phyloP scores from a whole-genome alignment of 257 asterid genomes.

The Echites panduratus region DNA sequence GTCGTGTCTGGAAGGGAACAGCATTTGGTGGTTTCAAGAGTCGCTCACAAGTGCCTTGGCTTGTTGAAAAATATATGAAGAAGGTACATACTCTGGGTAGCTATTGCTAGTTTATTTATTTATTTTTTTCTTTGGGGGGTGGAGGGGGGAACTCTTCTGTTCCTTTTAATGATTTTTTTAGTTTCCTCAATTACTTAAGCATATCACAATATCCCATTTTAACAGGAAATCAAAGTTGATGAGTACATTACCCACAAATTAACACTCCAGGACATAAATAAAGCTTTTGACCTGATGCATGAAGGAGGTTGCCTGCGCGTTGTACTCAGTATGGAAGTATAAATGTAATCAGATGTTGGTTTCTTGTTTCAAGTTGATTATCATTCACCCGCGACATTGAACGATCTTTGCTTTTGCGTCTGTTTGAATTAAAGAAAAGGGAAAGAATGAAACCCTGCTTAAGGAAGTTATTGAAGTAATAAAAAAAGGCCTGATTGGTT shows the following conservation, averaged over 20 bases:
- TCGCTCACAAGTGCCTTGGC: constrained; percentile 97
- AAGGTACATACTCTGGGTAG: constrained; percentile 37
- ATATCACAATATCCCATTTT: not conserved
- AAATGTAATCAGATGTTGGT: constrained; percentile 4
- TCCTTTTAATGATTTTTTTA: too few species aligned
- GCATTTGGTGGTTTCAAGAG: constrained; percentile 98
- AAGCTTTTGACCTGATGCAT: constrained; percentile 91
- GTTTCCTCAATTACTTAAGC: not conserved
- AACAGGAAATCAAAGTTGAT: constrained; percentile 94
- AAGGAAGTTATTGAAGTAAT: not conserved
- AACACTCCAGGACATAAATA: constrained; percentile 68
- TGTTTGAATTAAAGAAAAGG: not conserved
- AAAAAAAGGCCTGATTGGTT: not conserved
- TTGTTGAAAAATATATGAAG: constrained; percentile 85
- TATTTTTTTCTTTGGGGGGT: too few species aligned
- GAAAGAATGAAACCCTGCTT: not conserved
- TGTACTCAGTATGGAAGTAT: constrained; percentile 57
- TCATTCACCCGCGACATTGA: too few species aligned
- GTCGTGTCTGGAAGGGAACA: constrained; percentile 99
- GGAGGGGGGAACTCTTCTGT: too few species aligned
- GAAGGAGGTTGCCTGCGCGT: constrained; percentile 79
- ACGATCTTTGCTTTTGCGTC: too few species aligned
- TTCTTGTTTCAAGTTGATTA: not conserved
- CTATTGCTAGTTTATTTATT: too few species aligned
- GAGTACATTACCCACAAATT: constrained; percentile 84